A percentile compares a stretch with the other conserved stretches of the same genome.
Conservation (phyloP, 2,329 filamentous ascomycete species). For the Fusarium equiseti region DNA sequence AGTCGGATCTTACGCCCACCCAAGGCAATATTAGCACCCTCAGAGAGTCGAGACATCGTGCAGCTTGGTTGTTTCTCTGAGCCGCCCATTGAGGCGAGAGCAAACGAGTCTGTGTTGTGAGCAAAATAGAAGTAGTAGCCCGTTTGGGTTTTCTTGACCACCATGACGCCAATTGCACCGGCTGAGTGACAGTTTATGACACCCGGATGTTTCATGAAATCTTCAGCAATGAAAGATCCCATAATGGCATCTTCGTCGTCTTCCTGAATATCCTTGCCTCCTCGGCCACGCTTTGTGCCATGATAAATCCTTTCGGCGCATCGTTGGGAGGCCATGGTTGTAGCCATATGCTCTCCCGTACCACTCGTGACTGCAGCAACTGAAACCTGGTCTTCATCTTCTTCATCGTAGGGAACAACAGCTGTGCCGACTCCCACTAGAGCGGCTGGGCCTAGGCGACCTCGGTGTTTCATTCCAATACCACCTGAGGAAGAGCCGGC, state of each 20-base stretch:
- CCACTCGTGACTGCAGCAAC: constrained; percentile 92
- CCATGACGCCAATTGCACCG: constrained; percentile 92
- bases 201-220: constrained; percentile 93
- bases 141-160: constrained; percentile 82
- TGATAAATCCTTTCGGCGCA: constrained; percentile 89
- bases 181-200: constrained; percentile 82
- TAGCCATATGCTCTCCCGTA: constrained; percentile 98
- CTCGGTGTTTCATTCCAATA: constrained; percentile 97
- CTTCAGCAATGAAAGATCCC: constrained; percentile 81
- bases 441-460: constrained; percentile 91
- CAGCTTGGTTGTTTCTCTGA: constrained; percentile 80
- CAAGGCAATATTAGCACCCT: constrained; percentile 65
- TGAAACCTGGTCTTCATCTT: constrained; percentile 75
- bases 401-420: constrained; percentile 80
- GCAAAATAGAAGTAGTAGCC: constrained; percentile 91
- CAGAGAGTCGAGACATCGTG: constrained; percentile 84
- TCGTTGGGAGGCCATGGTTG: constrained; percentile 87
- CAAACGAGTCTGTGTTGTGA: constrained; percentile 93
- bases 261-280: constrained; percentile 72
- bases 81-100: constrained; percentile 88
- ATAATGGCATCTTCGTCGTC: constrained; percentile 83
- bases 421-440: constrained; percentile 92
- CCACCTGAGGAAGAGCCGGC: constrained; percentile 96
- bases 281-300: constrained; percentile 69
- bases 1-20: constrained; percentile 64